Conservation (phyloP, 305 asterid genomes). For the Solanum hybrid region DNA sequence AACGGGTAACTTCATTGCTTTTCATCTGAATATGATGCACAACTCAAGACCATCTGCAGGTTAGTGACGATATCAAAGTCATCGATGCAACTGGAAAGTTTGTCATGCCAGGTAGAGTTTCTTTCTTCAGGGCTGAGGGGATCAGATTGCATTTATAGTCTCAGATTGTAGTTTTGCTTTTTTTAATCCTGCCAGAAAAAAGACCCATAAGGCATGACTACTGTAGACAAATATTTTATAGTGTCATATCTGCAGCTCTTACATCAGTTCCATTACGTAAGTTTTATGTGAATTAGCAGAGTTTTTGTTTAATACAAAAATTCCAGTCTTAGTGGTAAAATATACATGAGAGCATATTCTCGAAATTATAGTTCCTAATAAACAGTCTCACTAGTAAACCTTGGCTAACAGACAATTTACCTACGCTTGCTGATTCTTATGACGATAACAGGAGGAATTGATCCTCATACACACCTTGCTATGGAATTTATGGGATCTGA, state of each 20-base stretch:
- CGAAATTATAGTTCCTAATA: background rate
- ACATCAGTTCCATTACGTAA: background rate
- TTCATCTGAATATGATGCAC: conserved; percentile 5
- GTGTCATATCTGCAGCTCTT: background rate
- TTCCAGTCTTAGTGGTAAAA: background rate
- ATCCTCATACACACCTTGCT: conserved; percentile 97
- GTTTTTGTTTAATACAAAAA: background rate
- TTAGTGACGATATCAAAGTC: conserved; percentile 60
- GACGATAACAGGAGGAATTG: conserved; percentile 78
- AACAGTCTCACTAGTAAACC: background rate
- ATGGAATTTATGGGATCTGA: conserved; percentile 94
- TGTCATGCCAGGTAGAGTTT: conserved; percentile 88
- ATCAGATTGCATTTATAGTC: background rate
- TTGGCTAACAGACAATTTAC: background rate
- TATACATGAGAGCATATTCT: background rate
- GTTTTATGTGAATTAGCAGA: background rate
- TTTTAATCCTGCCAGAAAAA: background rate
- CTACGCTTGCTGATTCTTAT: background rate
- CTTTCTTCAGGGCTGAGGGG: conserved; percentile 8
- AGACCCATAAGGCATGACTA: background rate
- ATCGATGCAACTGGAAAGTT: conserved; percentile 88
- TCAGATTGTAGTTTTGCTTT: background rate
- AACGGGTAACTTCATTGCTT: background rate
- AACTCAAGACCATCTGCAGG: conserved; percentile 44
- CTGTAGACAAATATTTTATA: background rate